Conservation (phyloP, 495 filamentous ascomycete species). For the Penicillium coprophilum region DNA sequence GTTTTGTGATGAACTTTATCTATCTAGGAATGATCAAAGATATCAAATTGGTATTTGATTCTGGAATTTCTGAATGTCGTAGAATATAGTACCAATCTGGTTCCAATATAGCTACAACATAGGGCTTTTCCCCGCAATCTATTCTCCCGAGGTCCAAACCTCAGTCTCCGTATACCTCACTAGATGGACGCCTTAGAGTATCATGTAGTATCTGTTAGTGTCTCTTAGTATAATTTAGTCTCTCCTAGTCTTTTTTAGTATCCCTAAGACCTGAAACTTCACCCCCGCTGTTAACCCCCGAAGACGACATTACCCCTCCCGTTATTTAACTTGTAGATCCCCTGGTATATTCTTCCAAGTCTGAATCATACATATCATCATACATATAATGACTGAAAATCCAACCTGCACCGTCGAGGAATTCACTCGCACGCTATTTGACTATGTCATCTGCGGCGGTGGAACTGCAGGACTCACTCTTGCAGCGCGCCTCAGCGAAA, state of each 20-base stretch:
- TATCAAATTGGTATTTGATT: too few relatives aligned
- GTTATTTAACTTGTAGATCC: background rate
- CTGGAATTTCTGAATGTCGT: background rate
- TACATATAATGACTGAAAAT: conserved; percentile 3
- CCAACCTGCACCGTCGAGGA: conserved; percentile 18
- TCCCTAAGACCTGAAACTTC: too few relatives aligned
- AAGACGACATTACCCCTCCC: background rate
- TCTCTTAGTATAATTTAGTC: background rate
- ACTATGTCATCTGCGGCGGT: conserved; percentile 45
- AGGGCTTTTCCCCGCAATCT: background rate
- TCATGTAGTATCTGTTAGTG: background rate
- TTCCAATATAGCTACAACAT: background rate
- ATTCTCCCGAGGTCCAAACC: background rate
- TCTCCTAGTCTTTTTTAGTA: background rate
- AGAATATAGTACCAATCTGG: too few relatives aligned
- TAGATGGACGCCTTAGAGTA: background rate
- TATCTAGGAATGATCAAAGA: too few relatives aligned
- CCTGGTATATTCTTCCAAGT: background rate
- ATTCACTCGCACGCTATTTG: conserved; percentile 21
- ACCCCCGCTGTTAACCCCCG: background rate
- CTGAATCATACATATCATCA: background rate
- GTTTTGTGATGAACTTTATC: too few relatives aligned
- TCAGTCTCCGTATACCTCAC: background rate
- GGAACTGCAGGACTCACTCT: conserved; percentile 51
- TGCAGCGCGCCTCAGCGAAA: conserved; percentile 49